Base-by-base conservation (phyloP, 1,284 basidiomycete species). In the Anthracocystis walkeri region DNA sequence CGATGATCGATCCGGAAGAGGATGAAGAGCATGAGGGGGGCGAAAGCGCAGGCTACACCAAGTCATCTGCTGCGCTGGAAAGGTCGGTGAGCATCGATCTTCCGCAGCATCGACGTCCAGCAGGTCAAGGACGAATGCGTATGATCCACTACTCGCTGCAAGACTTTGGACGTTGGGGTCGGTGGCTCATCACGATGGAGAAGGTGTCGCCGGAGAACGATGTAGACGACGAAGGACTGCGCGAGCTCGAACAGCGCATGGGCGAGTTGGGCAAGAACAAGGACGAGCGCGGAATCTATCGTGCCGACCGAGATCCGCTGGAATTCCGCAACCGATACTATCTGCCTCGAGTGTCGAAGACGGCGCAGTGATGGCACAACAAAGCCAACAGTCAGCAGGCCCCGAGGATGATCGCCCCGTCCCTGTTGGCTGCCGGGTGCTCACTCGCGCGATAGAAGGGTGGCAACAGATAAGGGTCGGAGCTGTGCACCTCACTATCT, bases 101-200 rank as follows among this genome's bases (percentile, higher is more conserved):
- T 58, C 74, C 74, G 21, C 65, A 64, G 41, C 74, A 76, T 41
- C 65, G 65, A 21, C 65, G 74, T 20, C 52, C 60, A 33, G 59
- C 64, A n/a, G 74, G 74, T 1, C 54, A 71, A 20, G 74, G 74
- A 33, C 57, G 74, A 25, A 76, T 76, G 74, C 68, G 68, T 12
- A 61, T 76, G 65, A 61, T 94, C 31, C 91, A 92, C 0, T 97
- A 97, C 83, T 95, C 93, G 46, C 86, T 95, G 76, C 96, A 99
- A 86, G 91, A 93, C 83, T 99, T 97, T 84, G 95, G 95, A 14
- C 92, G 91, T 41, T 99, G 96, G 96, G 94, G 94, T 3, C 88
- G 96, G 68, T 78, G 81, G 70, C 65, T 84, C 14, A 82, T 82
- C 50, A 82, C 80, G 6, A 61, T 82, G 59, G 75, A 82, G 58